Evolutionary conservation across 805 yeast species (phyloP).

Genomic region (Starmerella bacillaris): DNA sequence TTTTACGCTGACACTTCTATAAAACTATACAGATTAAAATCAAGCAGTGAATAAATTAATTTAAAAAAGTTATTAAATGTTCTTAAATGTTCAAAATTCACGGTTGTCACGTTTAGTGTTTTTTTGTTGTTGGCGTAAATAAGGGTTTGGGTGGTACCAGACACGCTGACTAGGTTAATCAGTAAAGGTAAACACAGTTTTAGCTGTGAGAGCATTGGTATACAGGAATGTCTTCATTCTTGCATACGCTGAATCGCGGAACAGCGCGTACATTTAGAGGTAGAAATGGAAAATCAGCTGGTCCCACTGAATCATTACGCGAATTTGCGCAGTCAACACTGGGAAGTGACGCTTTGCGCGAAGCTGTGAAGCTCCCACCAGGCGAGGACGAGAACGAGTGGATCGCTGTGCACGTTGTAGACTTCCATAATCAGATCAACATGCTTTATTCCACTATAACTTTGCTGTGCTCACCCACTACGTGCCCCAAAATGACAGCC

Average conservation of each 20-base stretch:
- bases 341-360: slow-evolving; percentile 78
- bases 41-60: no score
- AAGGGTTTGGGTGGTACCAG: no score
- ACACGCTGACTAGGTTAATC: no score
- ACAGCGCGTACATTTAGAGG: slow-evolving; percentile 25
- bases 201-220: neutral
- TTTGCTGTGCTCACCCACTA: slow-evolving; percentile 84
- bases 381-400: slow-evolving; percentile 88
- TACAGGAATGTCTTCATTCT: slow-evolving; percentile 9
- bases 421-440: slow-evolving; percentile 86
- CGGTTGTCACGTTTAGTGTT: no score
- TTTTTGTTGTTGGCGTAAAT: no score
- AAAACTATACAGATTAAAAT: no score
- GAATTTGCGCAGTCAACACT: slow-evolving; percentile 86
- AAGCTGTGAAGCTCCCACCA: slow-evolving; percentile 82
- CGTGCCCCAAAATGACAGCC: slow-evolving; percentile 96
- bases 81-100: no score
- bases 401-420: slow-evolving; percentile 96
- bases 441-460: slow-evolving; percentile 94
- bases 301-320: slow-evolving; percentile 31
- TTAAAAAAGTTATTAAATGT: no score
- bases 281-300: slow-evolving; percentile 17
- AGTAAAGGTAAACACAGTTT: neutral
- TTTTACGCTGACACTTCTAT: no score
- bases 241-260: slow-evolving; percentile 16